These are phyloP conservation scores for Gossypium arboreum DNA, from an alignment of 345 rosid species.

Conservation along the genomic window DNA sequence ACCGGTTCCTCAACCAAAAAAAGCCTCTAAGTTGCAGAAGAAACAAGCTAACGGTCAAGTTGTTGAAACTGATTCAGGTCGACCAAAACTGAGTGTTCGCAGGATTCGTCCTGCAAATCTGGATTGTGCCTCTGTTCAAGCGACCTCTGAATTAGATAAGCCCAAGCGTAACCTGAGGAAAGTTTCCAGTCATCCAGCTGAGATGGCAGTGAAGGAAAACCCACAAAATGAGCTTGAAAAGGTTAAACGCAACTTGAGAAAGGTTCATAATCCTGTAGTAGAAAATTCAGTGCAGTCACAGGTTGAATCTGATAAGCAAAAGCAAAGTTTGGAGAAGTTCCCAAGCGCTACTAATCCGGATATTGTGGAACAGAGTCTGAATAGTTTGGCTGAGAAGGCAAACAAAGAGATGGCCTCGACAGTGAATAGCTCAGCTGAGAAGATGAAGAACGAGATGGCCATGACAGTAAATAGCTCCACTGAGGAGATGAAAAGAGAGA, in stretches of 20 bases:
- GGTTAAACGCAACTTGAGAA: constrained; percentile 86
- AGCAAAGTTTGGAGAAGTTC: constrained; percentile 42
- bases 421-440: constrained; percentile 23
- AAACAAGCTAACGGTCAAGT: constrained; percentile 45
- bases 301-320: constrained; percentile 51
- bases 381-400: constrained; percentile 32
- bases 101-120: constrained; percentile 56
- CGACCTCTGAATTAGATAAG: constrained; percentile 60
- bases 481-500: constrained; percentile 6
- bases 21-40: constrained; percentile 44
- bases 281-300: constrained; percentile 58
- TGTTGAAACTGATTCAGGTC: constrained; percentile 50
- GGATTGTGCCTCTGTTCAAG: constrained; percentile 39
- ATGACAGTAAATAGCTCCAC: constrained; percentile 5
- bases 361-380: constrained; percentile 29
- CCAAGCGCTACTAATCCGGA: constrained; percentile 28
- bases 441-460: constrained; percentile 23
- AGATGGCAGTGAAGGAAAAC: constrained; percentile 53
- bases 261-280: constrained; percentile 66
- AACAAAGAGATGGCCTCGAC: constrained; percentile 29
- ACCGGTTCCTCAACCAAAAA: constrained; percentile 60
- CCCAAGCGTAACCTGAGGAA: constrained; percentile 66
- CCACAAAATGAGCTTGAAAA: constrained; percentile 89
- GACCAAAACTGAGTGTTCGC: constrained; percentile 61
- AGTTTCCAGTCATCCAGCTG: constrained; percentile 51